phyloP scores from a whole-genome alignment of 1,139 yeast species.

The Protomyces macrosporus region DNA sequence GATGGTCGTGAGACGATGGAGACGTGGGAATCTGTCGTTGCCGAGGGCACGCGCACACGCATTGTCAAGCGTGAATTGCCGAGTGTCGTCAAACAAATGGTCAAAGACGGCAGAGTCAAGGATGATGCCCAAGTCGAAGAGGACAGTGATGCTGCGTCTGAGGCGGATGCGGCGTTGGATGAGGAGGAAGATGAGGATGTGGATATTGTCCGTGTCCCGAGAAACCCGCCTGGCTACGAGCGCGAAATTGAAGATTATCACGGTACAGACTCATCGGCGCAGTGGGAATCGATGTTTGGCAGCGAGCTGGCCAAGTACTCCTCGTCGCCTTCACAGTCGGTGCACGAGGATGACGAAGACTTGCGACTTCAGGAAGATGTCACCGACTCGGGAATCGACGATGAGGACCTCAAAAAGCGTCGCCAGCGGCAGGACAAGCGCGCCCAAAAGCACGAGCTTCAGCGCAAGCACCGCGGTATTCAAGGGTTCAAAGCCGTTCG shows the following conservation, averaged over 20 bases:
- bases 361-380: slow-evolving; percentile 17
- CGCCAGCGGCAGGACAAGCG: slow-evolving; percentile 20
- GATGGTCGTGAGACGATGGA: slow-evolving; percentile 21
- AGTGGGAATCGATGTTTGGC: slow-evolving; percentile 16
- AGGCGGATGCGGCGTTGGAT: slow-evolving; percentile 3
- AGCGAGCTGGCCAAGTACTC: slow-evolving; percentile 12
- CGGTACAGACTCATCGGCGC: slow-evolving; percentile 2
- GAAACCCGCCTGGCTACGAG: slow-evolving; percentile 18
- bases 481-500: slow-evolving; percentile 21
- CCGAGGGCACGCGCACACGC: slow-evolving; percentile 18
- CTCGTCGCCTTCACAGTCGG: slow-evolving; percentile 1
- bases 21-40: slow-evolving; percentile 21
- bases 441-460: slow-evolving; percentile 18
- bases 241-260: slow-evolving; percentile 19
- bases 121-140: not conserved
- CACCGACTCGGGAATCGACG: slow-evolving; percentile 21
- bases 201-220: slow-evolving; percentile 14
- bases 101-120: slow-evolving; percentile 8
- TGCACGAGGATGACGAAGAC: slow-evolving; percentile 3
- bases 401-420: slow-evolving; percentile 16
- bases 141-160: not conserved
- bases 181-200: not conserved
- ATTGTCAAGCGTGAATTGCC: slow-evolving; percentile 24
- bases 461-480: slow-evolving; percentile 18
- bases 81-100: slow-evolving; percentile 6